Evolutionary conservation across 768 basidiomycete genomes (phyloP), one percentile per base, ranked within the genome.

Genomic region (Tephrocybe sp.): DNA sequence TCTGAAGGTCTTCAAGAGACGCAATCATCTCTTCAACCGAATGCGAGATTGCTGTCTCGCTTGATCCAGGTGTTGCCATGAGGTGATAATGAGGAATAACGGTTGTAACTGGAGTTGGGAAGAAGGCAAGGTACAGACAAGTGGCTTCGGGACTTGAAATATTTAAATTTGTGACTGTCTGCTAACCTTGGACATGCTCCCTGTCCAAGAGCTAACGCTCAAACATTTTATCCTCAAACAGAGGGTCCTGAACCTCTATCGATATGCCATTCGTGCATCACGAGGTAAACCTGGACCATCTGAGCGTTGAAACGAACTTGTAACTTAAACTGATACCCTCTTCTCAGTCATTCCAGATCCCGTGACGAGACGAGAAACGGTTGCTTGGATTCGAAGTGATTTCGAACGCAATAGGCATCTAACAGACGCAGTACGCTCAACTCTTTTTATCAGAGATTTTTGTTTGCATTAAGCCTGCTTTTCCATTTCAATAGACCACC

Each of bases 141-240:
- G 31, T 49, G 7, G 31, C 44, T 59, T 68, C 72, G 72, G 71
- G 66, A 64, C 67, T 72, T 72, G 70, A 73, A 73, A 56, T 69
- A 40, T 48, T 11, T 32, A 60, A 57, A 43, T 52, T 26, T 26
- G 26, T 26, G 26, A 26, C 26, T 51, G 45, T 53, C 35, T 39
- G 53, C 54, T 55, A 65, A 35, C 23, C 63, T 39, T 53, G 38
- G 14, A 41, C 30, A 59, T 59, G 56, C 39, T 46, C 46, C 45
- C 51, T 49, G 39, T 54, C 30, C 45, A 54, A 42, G 49, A 60
- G 26, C 65, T 75, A 49, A 80, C 83, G 32, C 78, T 91, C 65
- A 86, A 77, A 68, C 87, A 91, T 68, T 91, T 90, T 62, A 78
- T 92, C 60, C 76, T 91, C 51, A 77, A 77, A 52, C 78, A 83